phyloP scores from a whole-genome alignment of 2,329 filamentous ascomycete species.

The Calonectria leucothoes region DNA sequence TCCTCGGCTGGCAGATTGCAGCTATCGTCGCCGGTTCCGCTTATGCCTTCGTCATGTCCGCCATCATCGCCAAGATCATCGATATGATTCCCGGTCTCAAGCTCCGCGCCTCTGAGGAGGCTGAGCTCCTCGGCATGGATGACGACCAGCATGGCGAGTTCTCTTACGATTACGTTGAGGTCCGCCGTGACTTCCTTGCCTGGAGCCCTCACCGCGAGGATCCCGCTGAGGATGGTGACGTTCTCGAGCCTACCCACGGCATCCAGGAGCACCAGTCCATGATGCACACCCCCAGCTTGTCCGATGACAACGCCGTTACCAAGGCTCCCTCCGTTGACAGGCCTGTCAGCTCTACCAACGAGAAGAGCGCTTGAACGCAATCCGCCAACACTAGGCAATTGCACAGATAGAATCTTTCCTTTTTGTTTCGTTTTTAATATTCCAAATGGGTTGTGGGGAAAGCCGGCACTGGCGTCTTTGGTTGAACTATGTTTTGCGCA shows the following conservation, averaged over 20 bases:
- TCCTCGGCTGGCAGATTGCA: conserved; percentile 84
- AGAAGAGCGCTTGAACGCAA: conserved; percentile 27
- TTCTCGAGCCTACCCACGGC: conserved; percentile 75
- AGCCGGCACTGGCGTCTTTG: conserved; percentile 42
- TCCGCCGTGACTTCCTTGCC: conserved; percentile 87
- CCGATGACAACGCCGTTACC: conserved; percentile 35
- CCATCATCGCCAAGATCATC: conserved; percentile 78
- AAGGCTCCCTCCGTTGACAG: conserved; percentile 39
- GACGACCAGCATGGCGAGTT: conserved; percentile 92
- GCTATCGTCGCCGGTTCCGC: conserved; percentile 75
- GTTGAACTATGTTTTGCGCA: conserved; percentile 26
- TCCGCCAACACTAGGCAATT: not conserved
- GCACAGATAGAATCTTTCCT: conserved; percentile 22
- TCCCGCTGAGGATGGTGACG: conserved; percentile 68
- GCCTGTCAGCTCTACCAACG: conserved; percentile 23
- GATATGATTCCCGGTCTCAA: conserved; percentile 82
- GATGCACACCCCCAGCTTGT: conserved; percentile 46
- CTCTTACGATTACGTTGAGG: conserved; percentile 91
- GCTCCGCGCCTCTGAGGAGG: conserved; percentile 83
- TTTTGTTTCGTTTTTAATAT: conserved; percentile 16
- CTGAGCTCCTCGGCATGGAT: conserved; percentile 88
- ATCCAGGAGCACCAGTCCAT: conserved; percentile 72
- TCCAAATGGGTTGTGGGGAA: conserved; percentile 30
- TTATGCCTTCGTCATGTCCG: conserved; percentile 81
- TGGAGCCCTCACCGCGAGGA: conserved; percentile 83